A percentile compares a stretch with the other conserved stretches of the same genome.
Evolutionary conservation across 148 eudicot genomes (phyloP).

Genomic region (Gaultheria prostrata): DNA sequence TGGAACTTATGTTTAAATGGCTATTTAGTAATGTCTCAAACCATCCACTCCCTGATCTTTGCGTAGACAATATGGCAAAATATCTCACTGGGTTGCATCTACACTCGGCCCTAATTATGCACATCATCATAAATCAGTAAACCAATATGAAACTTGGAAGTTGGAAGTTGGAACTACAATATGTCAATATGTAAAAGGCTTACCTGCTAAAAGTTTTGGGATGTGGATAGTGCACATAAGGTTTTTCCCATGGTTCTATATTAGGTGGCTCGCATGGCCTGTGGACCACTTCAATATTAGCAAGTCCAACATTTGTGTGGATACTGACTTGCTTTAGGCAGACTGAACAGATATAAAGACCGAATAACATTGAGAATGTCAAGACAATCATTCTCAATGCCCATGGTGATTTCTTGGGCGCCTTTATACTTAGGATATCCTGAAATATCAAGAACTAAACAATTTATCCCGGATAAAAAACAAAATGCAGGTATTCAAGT

Average conservation of each 20-base stretch:
- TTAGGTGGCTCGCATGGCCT: conserved; percentile 44
- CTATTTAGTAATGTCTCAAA: conserved; percentile 88
- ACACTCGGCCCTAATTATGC: conserved; percentile 62
- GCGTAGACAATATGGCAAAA: conserved; percentile 80
- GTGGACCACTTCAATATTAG: conserved; percentile 39
- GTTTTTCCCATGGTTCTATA: conserved; percentile 48
- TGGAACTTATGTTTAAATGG: conserved; percentile 79
- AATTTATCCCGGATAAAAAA: conserved; percentile 7
- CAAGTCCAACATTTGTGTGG: conserved; percentile 19
- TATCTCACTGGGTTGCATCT: conserved; percentile 79
- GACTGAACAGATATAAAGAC: conserved; percentile 55
- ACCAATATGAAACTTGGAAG: background rate
- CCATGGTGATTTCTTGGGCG: conserved; percentile 50
- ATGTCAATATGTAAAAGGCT: background rate
- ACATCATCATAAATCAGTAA: conserved; percentile 7
- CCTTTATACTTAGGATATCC: conserved; percentile 43
- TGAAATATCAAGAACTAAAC: conserved; percentile 29
- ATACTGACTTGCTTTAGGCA: conserved; percentile 51
- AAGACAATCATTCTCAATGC: conserved; percentile 57
- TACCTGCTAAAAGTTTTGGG: conserved; percentile 77
- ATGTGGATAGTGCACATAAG: conserved; percentile 67
- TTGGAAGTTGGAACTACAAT: background rate
- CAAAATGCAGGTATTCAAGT: background rate
- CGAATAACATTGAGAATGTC: conserved; percentile 58
- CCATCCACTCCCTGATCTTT: conserved; percentile 98